Evolutionary conservation across 2,329 filamentous ascomycete genomes (phyloP), one percentile per base, ranked within the genome.

Genomic region (Fusarium circinatum): DNA sequence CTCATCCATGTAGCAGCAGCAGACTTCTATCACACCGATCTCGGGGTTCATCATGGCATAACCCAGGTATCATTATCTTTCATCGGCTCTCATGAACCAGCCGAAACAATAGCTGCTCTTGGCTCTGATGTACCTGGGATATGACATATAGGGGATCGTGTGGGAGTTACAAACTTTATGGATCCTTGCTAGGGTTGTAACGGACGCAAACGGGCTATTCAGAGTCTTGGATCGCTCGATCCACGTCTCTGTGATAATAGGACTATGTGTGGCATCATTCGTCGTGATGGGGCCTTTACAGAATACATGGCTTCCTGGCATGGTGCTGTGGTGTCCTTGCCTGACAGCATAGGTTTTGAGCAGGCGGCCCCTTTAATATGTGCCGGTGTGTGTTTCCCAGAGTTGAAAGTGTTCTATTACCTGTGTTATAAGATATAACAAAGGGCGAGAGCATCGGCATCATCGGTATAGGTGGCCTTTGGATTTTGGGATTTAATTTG

Each of bases 401-500:
- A 14, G 14, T 14, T 48, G 24, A 30, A 4, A 56, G 57, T 22
- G 9, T 11, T 55, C 17, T 28, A 44, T 22, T 26, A n/a, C 17
- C 8, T 13, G 24, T 34, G 32, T 34, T 34, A 34, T 34, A 34
- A 26, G 39, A 59, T 13, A 26, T 75, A 8, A 26, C 52, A 38
- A 55, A 48, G 22, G 64, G 45, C 7, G 28, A 72, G 26, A 49
- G 66, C 1, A 49, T 78, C 24, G 68, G 56, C 14, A 65, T 78
- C 11, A 48, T 76, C 13, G 77, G 78, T 20, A 62, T 78, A 55
- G 77, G 77, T 18, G 79, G 78, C 18, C 70, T 80, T 11, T 77
- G 77, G 15, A 69, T 78, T 8, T 44, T 80, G 22, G 77, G 73
- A 61, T 78, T 22, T 76, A 80, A 59, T 80, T 79, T 52, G 74